These are phyloP conservation scores for Wickerhamomyces kurtzmanii DNA, from an alignment of 805 yeast species.

Conservation along the genomic window DNA sequence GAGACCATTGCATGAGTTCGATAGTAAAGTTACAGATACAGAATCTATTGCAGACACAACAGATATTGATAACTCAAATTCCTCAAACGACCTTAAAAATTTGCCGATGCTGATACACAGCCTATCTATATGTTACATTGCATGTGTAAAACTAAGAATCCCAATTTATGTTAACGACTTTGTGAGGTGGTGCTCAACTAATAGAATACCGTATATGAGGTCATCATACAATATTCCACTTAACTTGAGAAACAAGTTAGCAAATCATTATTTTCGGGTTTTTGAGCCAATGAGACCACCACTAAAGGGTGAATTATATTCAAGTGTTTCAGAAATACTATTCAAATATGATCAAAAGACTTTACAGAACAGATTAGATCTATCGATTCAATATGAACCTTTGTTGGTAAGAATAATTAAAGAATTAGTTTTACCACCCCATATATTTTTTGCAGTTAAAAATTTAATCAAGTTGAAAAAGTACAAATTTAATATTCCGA, in stretches of 20 bases:
- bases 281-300: constrained; percentile 34
- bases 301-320: constrained; percentile 23
- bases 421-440: constrained; percentile 40
- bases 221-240: constrained; percentile 30
- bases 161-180: constrained; percentile 45
- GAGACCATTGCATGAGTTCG: too few species aligned
- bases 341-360: constrained; percentile 5
- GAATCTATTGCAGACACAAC: constrained; percentile 9
- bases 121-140: constrained; percentile 37
- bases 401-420: constrained; percentile 29
- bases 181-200: constrained; percentile 27
- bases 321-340: constrained; percentile 12
- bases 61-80: constrained; percentile 3
- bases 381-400: constrained; percentile 22
- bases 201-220: constrained; percentile 39
- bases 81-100: constrained; percentile 4
- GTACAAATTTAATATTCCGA: constrained; percentile 5
- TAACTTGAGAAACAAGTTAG: constrained; percentile 24
- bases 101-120: constrained; percentile 5
- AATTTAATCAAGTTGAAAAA: constrained; percentile 14
- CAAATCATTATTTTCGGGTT: constrained; percentile 23
- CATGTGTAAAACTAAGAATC: constrained; percentile 33
- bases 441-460: constrained; percentile 27
- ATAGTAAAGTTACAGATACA: constrained; percentile 5
- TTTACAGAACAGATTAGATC: constrained; percentile 1